Percentiles rank a stretch among this genome's conserved stretches.
Conservation (phyloP, 805 yeast species). For the Kodamaea sagamina region DNA sequence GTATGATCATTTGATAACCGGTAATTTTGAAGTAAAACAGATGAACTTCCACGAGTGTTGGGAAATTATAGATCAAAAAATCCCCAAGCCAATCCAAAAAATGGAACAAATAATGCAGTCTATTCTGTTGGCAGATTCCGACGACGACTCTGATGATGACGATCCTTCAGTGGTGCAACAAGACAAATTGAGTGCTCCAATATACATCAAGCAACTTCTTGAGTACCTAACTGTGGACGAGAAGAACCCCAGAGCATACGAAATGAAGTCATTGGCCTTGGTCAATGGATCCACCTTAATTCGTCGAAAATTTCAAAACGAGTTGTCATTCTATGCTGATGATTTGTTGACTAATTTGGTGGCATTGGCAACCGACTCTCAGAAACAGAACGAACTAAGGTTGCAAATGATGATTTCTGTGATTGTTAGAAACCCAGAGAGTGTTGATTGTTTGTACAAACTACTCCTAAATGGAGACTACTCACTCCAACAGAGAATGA, state of each 20-base stretch:
- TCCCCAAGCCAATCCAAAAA: not conserved
- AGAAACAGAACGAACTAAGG: constrained; percentile 62
- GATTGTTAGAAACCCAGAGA: constrained; percentile 48
- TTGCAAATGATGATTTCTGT: constrained; percentile 68
- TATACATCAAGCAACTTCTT: constrained; percentile 74
- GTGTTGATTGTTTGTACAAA: constrained; percentile 48
- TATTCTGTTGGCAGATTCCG: constrained; percentile 1
- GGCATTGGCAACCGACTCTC: constrained; percentile 59
- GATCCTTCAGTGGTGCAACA: constrained; percentile 46
- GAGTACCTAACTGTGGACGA: constrained; percentile 52
- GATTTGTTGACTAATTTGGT: constrained; percentile 53
- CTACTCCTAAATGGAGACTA: constrained; percentile 70
- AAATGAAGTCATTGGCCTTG: constrained; percentile 53
- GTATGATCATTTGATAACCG: not conserved
- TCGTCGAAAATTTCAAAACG: constrained; percentile 66
- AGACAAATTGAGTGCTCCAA: constrained; percentile 47
- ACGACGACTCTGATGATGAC: constrained; percentile 47
- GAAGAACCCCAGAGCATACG: constrained; percentile 48
- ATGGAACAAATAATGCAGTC: not conserved
- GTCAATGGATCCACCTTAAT: constrained; percentile 58
- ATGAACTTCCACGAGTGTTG: constrained; percentile 2
- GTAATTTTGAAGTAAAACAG: not conserved
- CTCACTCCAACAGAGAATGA: constrained; percentile 76
- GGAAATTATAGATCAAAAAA: constrained; percentile 1
- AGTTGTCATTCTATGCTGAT: constrained; percentile 58